These are phyloP conservation scores for Paracorniculantispora psalliotae DNA, from an alignment of 2,329 filamentous ascomycete species.

Conservation along the genomic window DNA sequence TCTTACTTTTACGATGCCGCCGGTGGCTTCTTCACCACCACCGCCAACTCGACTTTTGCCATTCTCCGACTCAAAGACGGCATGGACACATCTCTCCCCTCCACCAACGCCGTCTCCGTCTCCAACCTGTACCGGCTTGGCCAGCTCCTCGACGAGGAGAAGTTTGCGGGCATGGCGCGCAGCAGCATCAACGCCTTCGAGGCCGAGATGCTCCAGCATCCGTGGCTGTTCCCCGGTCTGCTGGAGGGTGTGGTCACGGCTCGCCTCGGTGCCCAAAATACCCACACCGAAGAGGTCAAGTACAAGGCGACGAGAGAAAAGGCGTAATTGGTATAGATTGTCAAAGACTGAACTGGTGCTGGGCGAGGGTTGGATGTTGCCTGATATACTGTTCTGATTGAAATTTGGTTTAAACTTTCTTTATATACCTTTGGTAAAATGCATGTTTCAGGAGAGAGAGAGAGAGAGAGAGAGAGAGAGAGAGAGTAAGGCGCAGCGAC, in stretches of 20 bases:
- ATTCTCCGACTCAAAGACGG: constrained; percentile 90
- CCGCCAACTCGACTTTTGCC: constrained; percentile 56
- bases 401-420: background rate
- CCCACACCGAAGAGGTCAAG: constrained; percentile 19
- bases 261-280: constrained; percentile 58
- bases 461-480: too few relatives aligned
- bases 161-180: constrained; percentile 60
- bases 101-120: constrained; percentile 82
- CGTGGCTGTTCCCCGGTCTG: constrained; percentile 83
- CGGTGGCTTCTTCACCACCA: constrained; percentile 71
- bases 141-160: constrained; percentile 60
- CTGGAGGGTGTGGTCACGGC: constrained; percentile 70
- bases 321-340: too few relatives aligned
- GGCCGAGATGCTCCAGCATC: constrained; percentile 85
- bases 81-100: constrained; percentile 88
- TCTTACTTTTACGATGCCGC: constrained; percentile 68
- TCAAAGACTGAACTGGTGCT: too few relatives aligned
- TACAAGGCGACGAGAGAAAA: constrained; percentile 23
- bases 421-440: constrained; percentile 3
- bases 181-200: constrained; percentile 82
- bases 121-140: constrained; percentile 81
- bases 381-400: background rate
- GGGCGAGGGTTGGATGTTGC: background rate
- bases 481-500: background rate
- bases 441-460: background rate